phyloP scores from a whole-genome alignment of 805 yeast species.

The Blastobotrys americana region DNA sequence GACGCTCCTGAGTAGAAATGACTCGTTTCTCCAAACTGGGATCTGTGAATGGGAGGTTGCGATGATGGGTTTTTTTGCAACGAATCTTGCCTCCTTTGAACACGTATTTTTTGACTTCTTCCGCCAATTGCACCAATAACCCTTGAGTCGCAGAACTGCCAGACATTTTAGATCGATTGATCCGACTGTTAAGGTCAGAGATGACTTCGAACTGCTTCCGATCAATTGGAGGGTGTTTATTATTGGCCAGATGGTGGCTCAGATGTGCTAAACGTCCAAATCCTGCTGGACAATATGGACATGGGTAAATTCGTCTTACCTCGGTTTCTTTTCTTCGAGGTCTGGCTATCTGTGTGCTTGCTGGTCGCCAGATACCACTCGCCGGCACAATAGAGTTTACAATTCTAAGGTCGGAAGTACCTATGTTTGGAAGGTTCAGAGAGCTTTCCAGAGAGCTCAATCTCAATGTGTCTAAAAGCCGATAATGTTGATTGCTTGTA shows the following conservation, averaged over 20 bases:
- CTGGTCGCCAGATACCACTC: too few species aligned
- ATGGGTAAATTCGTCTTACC: neutral
- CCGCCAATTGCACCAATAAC: neutral
- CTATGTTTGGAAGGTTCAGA: too few species aligned
- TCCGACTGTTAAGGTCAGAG: neutral
- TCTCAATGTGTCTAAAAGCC: too few species aligned
- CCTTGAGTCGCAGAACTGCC: neutral
- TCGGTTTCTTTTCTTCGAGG: neutral
- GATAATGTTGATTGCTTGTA: too few species aligned
- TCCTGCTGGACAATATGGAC: neutral
- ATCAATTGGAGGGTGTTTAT: neutral
- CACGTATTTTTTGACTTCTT: neutral
- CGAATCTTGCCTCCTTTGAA: neutral
- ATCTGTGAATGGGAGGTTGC: neutral
- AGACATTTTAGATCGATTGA: neutral
- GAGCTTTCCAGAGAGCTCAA: too few species aligned
- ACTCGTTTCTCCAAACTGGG: neutral
- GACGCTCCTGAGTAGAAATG: neutral
- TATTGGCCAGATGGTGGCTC: neutral
- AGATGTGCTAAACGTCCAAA: neutral
- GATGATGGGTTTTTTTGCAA: neutral
- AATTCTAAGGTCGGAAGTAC: too few species aligned
- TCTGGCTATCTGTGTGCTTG: too few species aligned
- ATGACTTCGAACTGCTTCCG: neutral
- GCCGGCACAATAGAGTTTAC: too few species aligned